Conservation (phyloP, 179 eudicot genomes). For the Spinacia oleracea region DNA sequence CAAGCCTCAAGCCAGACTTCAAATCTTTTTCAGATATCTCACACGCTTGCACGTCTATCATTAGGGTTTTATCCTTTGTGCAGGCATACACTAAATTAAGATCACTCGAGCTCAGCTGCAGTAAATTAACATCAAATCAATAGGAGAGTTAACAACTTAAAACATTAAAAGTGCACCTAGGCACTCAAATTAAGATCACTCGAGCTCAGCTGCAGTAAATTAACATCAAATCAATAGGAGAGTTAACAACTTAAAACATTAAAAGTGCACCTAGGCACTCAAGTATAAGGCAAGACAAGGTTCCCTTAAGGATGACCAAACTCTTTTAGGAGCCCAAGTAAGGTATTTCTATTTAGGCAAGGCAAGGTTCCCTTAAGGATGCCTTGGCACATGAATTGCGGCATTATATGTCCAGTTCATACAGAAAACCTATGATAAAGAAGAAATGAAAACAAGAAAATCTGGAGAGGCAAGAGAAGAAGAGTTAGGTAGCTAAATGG, state of each 20-base stretch:
- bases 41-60: constrained; percentile 97
- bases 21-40: constrained; percentile 91
- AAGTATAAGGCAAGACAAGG: not conserved
- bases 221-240: constrained; percentile 12
- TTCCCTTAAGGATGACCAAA: too few species aligned
- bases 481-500: not conserved
- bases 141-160: not conserved
- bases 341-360: not conserved
- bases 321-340: not conserved
- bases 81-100: constrained; percentile 98
- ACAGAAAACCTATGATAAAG: not conserved
- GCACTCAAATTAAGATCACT: constrained; percentile 97
- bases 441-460: not conserved
- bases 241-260: not conserved
- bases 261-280: not conserved
- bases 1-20: constrained; percentile 80
- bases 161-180: not conserved
- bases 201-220: constrained; percentile 64
- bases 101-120: constrained; percentile 87
- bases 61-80: constrained; percentile 90
- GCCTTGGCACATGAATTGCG: not conserved
- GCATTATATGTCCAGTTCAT: not conserved
- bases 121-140: constrained; percentile 20
- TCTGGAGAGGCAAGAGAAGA: not conserved
- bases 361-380: not conserved